phyloP scores from a whole-genome alignment of 148 eudicot species.

The Rhododendron vialii region DNA sequence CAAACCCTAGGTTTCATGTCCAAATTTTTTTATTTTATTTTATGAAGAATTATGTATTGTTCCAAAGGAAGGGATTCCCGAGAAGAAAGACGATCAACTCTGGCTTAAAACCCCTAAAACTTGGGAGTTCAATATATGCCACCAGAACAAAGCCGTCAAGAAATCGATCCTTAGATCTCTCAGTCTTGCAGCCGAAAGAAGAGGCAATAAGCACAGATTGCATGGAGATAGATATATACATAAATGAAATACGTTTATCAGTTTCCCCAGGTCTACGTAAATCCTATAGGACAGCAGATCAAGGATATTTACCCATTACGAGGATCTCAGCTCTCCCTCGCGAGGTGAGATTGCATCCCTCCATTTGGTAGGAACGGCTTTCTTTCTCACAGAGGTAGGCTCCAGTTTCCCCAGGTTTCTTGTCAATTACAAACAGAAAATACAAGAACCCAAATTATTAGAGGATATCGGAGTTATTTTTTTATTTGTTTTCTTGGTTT shows the following conservation, averaged over 20 bases:
- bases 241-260: not conserved
- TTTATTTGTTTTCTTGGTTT: not conserved
- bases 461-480: not conserved
- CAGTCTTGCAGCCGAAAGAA: slow-evolving; percentile 44
- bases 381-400: not conserved
- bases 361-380: not conserved
- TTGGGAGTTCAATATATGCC: slow-evolving; percentile 4
- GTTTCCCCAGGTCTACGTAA: not conserved
- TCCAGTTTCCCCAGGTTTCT: not conserved
- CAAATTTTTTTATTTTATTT: no score
- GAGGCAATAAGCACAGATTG: slow-evolving; percentile 15
- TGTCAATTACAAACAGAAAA: not conserved
- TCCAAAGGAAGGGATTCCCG: slow-evolving; percentile 8
- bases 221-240: not conserved
- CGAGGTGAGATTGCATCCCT: not conserved
- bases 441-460: not conserved
- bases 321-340: not conserved
- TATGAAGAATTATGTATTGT: not conserved
- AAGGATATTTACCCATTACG: not conserved
- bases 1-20: not conserved
- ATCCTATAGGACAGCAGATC: not conserved
- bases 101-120: not conserved
- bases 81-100: not conserved
- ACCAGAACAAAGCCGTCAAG: slow-evolving; percentile 47
- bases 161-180: slow-evolving; percentile 31